Conservation (phyloP, 345 rosid species). For the Brassica incana region DNA sequence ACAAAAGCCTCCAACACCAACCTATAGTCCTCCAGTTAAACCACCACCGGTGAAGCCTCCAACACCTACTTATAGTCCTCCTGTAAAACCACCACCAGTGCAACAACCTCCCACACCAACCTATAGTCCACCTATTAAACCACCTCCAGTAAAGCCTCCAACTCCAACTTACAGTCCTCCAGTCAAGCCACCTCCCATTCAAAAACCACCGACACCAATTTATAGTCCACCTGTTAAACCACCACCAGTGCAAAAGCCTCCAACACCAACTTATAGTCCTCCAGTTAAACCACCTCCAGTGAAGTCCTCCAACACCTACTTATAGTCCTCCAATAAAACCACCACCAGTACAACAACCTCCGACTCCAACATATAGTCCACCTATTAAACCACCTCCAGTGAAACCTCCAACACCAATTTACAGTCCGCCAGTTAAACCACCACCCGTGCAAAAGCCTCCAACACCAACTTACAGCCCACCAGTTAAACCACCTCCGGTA, state of each 20-base stretch:
- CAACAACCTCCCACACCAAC: slow-evolving; percentile 15
- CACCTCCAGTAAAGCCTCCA: slow-evolving; percentile 18
- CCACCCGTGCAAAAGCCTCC: slow-evolving; percentile 7
- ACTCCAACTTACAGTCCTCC: neutral
- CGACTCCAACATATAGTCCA: slow-evolving; percentile 11
- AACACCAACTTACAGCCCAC: slow-evolving; percentile 8
- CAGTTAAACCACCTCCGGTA: neutral
- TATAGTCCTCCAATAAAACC: neutral
- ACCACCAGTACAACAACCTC: neutral
- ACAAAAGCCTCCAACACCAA: slow-evolving; percentile 20
- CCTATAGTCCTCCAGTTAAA: neutral
- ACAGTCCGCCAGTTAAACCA: neutral
- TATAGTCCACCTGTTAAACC: neutral
- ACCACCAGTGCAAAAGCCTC: slow-evolving; percentile 22
- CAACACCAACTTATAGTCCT: slow-evolving; percentile 7
- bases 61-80: slow-evolving; percentile 3
- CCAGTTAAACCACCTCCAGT: neutral
- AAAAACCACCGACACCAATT: slow-evolving; percentile 2
- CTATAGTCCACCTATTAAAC: neutral
- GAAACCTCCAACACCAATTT: neutral
- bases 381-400: slow-evolving; percentile 7
- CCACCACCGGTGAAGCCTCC: slow-evolving; percentile 24
- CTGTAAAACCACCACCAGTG: neutral
- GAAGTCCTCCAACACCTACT: neutral
- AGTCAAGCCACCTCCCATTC: neutral